Evolutionary conservation across 2,329 filamentous ascomycete species (phyloP).

Genomic region (Fusarium veterinarium): DNA sequence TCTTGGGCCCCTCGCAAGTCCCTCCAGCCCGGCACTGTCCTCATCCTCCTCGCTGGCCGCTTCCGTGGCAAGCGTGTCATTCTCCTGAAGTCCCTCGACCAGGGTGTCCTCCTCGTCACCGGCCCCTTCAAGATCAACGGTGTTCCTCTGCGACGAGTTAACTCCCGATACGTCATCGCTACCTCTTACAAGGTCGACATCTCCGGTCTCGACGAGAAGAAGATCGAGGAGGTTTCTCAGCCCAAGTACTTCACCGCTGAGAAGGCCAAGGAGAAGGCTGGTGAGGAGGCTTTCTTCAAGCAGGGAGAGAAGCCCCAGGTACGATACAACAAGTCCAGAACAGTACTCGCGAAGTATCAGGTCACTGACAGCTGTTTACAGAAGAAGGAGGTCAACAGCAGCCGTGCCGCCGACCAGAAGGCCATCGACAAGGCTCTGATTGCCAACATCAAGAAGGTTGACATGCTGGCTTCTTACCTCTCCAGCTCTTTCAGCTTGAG

Average conservation of each 20-base stretch:
- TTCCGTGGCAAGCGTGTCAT: conserved; percentile 99
- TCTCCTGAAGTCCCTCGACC: conserved; percentile 96
- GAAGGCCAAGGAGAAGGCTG: conserved; percentile 93
- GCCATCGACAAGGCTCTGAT: conserved; percentile 96
- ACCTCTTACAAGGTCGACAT: conserved; percentile 89
- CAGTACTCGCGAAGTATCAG: not conserved
- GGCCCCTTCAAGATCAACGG: conserved; percentile 99
- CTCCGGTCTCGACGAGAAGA: conserved; percentile 86
- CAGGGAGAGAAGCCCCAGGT: conserved; percentile 98
- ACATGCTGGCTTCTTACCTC: conserved; percentile 93
- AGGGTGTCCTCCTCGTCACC: conserved; percentile 98
- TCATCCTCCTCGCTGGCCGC: conserved; percentile 98
- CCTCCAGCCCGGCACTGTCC: conserved; percentile 93
- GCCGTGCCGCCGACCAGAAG: conserved; percentile 97
- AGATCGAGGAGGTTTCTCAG: conserved; percentile 81
- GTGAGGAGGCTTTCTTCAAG: conserved; percentile 99
- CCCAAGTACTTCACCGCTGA: conserved; percentile 96
- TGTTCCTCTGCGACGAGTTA: conserved; percentile 94
- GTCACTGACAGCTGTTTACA: conserved; percentile 57
- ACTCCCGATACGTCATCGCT: conserved; percentile 93
- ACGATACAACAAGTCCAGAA: conserved; percentile 52
- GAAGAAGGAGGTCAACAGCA: conserved; percentile 97
- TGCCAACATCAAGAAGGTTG: conserved; percentile 98
- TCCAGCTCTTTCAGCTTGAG: conserved; percentile 96
- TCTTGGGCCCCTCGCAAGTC: conserved; percentile 87